phyloP scores from a whole-genome alignment of 2,329 filamentous ascomycete species.

The Colletotrichum filicis region DNA sequence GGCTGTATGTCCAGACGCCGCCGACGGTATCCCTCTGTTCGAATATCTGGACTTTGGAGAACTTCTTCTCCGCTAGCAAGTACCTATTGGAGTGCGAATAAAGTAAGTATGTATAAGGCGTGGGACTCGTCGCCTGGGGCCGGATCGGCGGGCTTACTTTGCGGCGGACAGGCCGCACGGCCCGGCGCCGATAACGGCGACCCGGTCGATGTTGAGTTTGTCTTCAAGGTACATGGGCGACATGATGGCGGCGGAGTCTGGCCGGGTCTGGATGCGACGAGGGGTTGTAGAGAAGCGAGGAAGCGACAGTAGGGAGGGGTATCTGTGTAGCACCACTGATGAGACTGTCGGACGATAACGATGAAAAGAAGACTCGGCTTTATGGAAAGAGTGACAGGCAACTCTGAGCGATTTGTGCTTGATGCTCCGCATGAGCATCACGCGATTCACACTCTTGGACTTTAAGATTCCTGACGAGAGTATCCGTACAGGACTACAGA shows the following conservation, averaged over 20 bases:
- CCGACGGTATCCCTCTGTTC: constrained; percentile 75
- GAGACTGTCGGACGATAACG: not conserved
- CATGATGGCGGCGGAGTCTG: constrained; percentile 27
- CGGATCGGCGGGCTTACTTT: constrained; percentile 41
- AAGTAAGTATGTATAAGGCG: not conserved
- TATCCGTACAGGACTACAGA: not conserved
- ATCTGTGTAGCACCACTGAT: not conserved
- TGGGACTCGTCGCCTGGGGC: not conserved
- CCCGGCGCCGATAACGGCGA: constrained; percentile 80
- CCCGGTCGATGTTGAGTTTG: constrained; percentile 50
- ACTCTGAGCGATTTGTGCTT: not conserved
- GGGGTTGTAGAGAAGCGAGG: not conserved
- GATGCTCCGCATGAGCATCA: not conserved
- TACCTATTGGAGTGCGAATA: constrained; percentile 62
- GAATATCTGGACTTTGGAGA: constrained; percentile 73
- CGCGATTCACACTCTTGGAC: constrained; percentile 11
- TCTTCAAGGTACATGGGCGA: constrained; percentile 35
- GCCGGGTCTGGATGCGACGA: not conserved
- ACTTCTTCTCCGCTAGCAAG: constrained; percentile 70
- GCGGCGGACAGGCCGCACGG: constrained; percentile 74
- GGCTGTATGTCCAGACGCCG: constrained; percentile 78
- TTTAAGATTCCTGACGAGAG: not conserved
- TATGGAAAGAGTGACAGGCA: not conserved
- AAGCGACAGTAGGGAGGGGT: not conserved
- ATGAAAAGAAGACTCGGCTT: not conserved